Base-by-base conservation (phyloP, 2,329 filamentous ascomycete genomes). In the Chaetomiaceae sp. region DNA sequence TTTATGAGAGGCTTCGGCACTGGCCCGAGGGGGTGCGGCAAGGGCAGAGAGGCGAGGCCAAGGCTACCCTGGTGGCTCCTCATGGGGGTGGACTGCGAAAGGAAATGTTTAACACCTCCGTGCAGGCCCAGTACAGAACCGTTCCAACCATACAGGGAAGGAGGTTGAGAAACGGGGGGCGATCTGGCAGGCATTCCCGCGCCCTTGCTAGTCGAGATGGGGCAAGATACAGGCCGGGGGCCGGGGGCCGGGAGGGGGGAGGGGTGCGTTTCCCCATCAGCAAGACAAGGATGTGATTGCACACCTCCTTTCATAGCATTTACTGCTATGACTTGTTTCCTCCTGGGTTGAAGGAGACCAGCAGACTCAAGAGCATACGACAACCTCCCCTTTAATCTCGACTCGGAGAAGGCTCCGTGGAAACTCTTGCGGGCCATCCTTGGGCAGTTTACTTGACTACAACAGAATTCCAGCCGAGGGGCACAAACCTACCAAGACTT, bases 111-210 rank as follows among this genome's bases (percentile, higher is more conserved):
- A 60, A 65, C 63, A 68, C 63, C 61, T 63, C 62, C 60, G 25
- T 65, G 61, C 61, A 64, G 61, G 53, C 58, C 61, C 64, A 63
- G 61, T 63, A 64, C 62, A 66, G 66, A 70, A 68, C 67, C 68
- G 66, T 70, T 68, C 69, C 68, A 67, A 67, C 72, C 72, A 63
- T 68, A 72, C 70, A 73, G 67, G 73, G 73, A 74, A 76, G 73
- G 72, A 74, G 72, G 69, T 66, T 63, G 62, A 64, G 62, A 55
- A 58, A 63, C 62, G 63, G 58, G 23, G 63, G 62, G 61, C 62
- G 66, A 68, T 69, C 66, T 68, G 62, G 64, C 63, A 62, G 62
- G 58, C 57, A 61, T 54, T 53, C 55, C 57, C 60, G 59, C 54
- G 57, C 41, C 53, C 56, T 34, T 55, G 54, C 55, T 57, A 51